Conservation (phyloP, 768 basidiomycete genomes). For the Daedaleopsis nitida region DNA sequence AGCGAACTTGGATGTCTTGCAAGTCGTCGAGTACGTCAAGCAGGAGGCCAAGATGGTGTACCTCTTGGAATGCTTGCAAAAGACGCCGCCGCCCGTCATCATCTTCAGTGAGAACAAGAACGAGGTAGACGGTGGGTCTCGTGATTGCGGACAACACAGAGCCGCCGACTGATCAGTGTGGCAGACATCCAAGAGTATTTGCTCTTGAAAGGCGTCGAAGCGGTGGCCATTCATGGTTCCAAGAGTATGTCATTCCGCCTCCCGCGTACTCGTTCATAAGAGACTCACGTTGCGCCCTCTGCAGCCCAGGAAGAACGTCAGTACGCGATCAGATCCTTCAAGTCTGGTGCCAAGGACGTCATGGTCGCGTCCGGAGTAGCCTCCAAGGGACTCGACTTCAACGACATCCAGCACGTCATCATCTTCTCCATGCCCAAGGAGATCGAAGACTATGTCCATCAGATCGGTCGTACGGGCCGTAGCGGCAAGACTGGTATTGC, state of each 20-base stretch:
- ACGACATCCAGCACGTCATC: conserved; percentile 98
- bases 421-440: conserved; percentile 99
- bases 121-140: conserved; percentile 87
- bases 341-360: conserved; percentile 95
- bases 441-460: conserved; percentile 99
- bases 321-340: conserved; percentile 98
- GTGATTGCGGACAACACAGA: conserved; percentile 21
- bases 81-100: conserved; percentile 97
- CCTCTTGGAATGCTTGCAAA: conserved; percentile 94
- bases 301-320: conserved; percentile 97
- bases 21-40: conserved; percentile 98
- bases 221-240: conserved; percentile 97
- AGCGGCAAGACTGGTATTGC: conserved; percentile 99
- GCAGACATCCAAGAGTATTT: conserved; percentile 98
- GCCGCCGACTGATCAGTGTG: not conserved
- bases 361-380: conserved; percentile 99
- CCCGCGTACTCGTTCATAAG: not conserved
- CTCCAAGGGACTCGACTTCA: conserved; percentile 98
- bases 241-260: conserved; percentile 64
- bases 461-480: conserved; percentile 97
- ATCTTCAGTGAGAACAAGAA: conserved; percentile 99
- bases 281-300: not conserved
- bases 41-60: conserved; percentile 99
- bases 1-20: conserved; percentile 93
- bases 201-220: conserved; percentile 94